Conservation (phyloP, 2,329 filamentous ascomycete species). For the Falciphora oryzae region DNA sequence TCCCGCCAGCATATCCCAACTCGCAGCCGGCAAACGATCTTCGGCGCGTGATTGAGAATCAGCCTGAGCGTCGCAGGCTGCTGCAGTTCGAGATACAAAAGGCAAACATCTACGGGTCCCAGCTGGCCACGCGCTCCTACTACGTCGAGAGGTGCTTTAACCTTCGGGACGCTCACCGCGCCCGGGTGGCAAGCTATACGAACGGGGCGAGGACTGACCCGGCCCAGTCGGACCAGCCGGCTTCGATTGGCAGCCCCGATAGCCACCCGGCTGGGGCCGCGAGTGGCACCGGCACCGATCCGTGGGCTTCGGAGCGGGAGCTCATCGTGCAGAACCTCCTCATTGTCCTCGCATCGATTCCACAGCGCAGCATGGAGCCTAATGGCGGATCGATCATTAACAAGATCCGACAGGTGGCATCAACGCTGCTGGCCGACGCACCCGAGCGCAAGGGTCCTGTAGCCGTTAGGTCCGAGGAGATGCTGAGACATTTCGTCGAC, state of each 20-base stretch:
- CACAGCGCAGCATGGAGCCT: conserved; percentile 79
- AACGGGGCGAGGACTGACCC: not conserved
- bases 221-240: not conserved
- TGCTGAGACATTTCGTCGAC: conserved; percentile 66
- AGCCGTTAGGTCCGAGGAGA: conserved; percentile 58
- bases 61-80: conserved; percentile 45
- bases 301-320: conserved; percentile 71
- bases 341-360: conserved; percentile 67
- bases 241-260: not conserved
- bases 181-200: not conserved
- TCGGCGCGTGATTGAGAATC: conserved; percentile 41
- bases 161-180: conserved; percentile 50
- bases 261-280: not conserved
- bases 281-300: conserved; percentile 24
- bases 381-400: conserved; percentile 61
- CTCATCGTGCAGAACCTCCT: conserved; percentile 77
- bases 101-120: conserved; percentile 79
- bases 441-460: conserved; percentile 46
- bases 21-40: conserved; percentile 43
- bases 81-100: conserved; percentile 87
- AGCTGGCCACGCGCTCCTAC: conserved; percentile 75
- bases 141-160: conserved; percentile 83
- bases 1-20: conserved; percentile 42
- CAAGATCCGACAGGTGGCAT: conserved; percentile 81
- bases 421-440: conserved; percentile 63